These are phyloP conservation scores for Leucoagaricus sp. DNA, from an alignment of 1,284 basidiomycete genomes.

Conservation along the genomic window DNA sequence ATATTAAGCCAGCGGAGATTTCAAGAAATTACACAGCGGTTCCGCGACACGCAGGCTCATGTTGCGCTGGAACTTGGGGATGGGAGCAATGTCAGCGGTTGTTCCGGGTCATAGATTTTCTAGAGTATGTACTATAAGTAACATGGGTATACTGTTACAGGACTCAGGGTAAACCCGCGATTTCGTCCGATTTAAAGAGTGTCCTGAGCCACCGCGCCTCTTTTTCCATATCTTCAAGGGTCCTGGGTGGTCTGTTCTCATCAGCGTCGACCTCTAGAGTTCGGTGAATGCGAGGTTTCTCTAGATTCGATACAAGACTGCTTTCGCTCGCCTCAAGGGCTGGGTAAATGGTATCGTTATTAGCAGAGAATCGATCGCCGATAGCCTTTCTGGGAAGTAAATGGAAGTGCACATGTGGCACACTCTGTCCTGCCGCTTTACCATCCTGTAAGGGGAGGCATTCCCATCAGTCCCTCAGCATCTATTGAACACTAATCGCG, in stretches of 20 bases:
- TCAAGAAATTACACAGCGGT: constrained; percentile 17
- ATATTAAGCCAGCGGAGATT: constrained; percentile 38
- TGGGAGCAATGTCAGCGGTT: background rate
- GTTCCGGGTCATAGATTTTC: constrained; percentile 1
- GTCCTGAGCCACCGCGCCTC: constrained; percentile 69
- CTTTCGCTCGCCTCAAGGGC: constrained; percentile 70
- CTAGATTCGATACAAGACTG: constrained; percentile 43
- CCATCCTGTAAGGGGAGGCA: constrained; percentile 65
- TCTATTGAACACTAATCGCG: background rate
- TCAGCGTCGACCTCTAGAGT: constrained; percentile 66
- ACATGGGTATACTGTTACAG: background rate
- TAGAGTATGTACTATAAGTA: background rate
- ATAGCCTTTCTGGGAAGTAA: constrained; percentile 75
- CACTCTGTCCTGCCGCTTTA: constrained; percentile 78
- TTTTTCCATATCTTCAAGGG: constrained; percentile 72
- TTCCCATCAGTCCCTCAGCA: background rate
- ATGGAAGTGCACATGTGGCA: constrained; percentile 92
- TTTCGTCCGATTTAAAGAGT: constrained; percentile 41
- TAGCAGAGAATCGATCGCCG: constrained; percentile 65
- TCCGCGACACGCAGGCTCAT: constrained; percentile 11
- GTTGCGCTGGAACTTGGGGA: constrained; percentile 1
- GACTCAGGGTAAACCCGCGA: background rate
- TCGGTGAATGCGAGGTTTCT: constrained; percentile 22
- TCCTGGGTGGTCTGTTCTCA: constrained; percentile 67
- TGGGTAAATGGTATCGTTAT: constrained; percentile 82